Conservation (phyloP, 352 stramenopile genomes). For the Phytophthora crassamura region DNA sequence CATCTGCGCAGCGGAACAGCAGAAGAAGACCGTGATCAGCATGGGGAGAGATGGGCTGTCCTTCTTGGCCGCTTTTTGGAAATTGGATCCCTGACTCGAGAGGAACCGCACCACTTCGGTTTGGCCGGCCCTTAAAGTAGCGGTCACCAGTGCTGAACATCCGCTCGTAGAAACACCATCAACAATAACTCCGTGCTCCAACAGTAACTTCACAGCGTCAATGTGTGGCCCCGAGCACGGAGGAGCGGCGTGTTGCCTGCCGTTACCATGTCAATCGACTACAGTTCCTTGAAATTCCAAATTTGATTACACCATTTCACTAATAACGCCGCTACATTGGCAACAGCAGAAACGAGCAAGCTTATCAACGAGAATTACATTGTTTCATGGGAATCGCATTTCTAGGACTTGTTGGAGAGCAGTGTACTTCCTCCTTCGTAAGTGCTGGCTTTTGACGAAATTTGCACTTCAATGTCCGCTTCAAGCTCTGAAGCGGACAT, state of each 20-base stretch:
- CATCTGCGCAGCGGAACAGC: constrained; percentile 62
- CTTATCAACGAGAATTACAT: too few relatives aligned
- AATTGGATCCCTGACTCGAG: background rate
- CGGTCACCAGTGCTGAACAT: background rate
- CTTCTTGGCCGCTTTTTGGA: background rate
- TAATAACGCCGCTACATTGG: too few relatives aligned
- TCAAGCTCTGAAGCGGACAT: too few relatives aligned
- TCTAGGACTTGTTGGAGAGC: too few relatives aligned
- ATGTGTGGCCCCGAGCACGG: background rate
- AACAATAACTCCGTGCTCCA: background rate
- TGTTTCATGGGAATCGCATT: too few relatives aligned
- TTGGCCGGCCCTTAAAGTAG: background rate
- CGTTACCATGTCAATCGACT: too few relatives aligned
- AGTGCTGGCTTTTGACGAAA: too few relatives aligned
- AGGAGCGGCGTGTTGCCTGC: too few relatives aligned
- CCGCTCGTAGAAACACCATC: background rate
- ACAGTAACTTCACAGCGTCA: background rate
- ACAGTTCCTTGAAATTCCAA: background rate
- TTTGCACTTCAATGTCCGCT: too few relatives aligned
- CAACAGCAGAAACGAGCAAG: too few relatives aligned
- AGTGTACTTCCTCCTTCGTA: too few relatives aligned
- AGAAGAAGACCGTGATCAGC: constrained; percentile 39
- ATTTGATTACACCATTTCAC: too few relatives aligned
- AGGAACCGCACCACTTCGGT: background rate
- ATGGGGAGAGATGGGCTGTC: constrained; percentile 5